phyloP scores from a whole-genome alignment of 371 early-diverging fungal genomes.

The Syncephalastrum monosporum region DNA sequence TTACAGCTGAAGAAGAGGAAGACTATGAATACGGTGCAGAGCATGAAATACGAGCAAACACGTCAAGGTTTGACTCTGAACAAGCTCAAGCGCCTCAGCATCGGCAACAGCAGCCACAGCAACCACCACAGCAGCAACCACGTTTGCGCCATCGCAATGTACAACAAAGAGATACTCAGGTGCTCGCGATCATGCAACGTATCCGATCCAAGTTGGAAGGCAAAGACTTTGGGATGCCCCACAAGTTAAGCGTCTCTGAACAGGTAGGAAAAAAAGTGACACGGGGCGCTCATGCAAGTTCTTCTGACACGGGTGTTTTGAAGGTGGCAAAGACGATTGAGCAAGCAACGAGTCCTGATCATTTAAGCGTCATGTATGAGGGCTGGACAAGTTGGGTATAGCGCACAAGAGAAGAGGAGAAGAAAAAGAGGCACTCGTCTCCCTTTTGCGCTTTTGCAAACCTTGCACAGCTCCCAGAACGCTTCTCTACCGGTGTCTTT shows the following conservation, averaged over 20 bases:
- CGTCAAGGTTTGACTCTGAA: background rate
- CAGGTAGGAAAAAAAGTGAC: slow-evolving; percentile 42
- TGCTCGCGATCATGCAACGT: slow-evolving; percentile 56
- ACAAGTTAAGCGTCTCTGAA: slow-evolving; percentile 58
- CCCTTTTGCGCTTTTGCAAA: too few species aligned
- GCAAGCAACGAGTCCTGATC: slow-evolving; percentile 55
- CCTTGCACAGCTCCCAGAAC: too few species aligned
- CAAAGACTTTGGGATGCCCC: slow-evolving; percentile 51
- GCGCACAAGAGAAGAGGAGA: too few species aligned
- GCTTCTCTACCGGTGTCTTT: too few species aligned
- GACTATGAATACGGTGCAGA: too few species aligned
- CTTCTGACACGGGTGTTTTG: background rate
- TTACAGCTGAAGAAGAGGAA: too few species aligned
- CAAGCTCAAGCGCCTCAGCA: background rate
- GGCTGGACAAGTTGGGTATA: slow-evolving; percentile 63
- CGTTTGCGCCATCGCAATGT: background rate
- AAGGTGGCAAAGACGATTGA: slow-evolving; percentile 53
- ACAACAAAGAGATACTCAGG: slow-evolving; percentile 60
- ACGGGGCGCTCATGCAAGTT: background rate
- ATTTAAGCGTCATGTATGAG: slow-evolving; percentile 61
- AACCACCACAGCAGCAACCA: slow-evolving; percentile 6
- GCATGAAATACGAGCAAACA: background rate
- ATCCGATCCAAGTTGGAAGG: slow-evolving; percentile 75
- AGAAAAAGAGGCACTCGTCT: too few species aligned
- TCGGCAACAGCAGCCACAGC: slow-evolving; percentile 5